Base-by-base conservation (phyloP, 1,284 basidiomycete genomes). In the Apiotrichum montevideense region DNA sequence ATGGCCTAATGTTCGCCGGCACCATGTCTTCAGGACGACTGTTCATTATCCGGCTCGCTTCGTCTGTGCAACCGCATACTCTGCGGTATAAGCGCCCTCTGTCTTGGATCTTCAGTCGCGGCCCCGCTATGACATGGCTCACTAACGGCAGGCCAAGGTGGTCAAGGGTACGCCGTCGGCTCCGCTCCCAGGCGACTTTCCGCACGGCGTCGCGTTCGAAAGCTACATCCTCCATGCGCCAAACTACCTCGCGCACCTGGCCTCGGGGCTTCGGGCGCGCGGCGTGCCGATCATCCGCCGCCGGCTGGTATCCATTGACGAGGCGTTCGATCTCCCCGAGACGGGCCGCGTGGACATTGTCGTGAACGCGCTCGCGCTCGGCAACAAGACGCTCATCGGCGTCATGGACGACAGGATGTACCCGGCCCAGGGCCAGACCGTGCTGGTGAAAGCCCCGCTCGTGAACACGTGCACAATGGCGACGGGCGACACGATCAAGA, bases 361-460 rank as follows among this genome's bases (percentile, higher is more conserved):
- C 6, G 69, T 82, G 51, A 81, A 82, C 55, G 78, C 79, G 3
- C 74, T 77, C 0, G 80, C 79, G 4, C 56, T 76, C 10, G 75
- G 73, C n/a, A 62, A 70, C 32, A 63, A 62, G 51, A 59, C 65
- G 13, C 62, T 76, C n/a, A 61, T 73, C 3, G 75, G 73, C 6
- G 73, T 76, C 7, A 64, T 71, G 54, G 75, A 76, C 58, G 64
- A 62, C n/a, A 61, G 64, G 45, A 70, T 74, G 35, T 67, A 72
- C 54, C 69, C 75, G 0, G 71, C 71, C 2, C 63, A 71, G 57
- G 75, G 75, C 4, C 75, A 76, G 65, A 75, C 73, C 0, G 73
- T 76, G 10, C 63, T 76, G 15, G 71, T 74, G 9, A 57, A 61
- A 47, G 71, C 70, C n/a, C 65, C 66, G 6, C 55, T 58, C 21